Evolutionary conservation across 495 filamentous ascomycete genomes (phyloP).

Genomic region (Penicillium roqueforti): DNA sequence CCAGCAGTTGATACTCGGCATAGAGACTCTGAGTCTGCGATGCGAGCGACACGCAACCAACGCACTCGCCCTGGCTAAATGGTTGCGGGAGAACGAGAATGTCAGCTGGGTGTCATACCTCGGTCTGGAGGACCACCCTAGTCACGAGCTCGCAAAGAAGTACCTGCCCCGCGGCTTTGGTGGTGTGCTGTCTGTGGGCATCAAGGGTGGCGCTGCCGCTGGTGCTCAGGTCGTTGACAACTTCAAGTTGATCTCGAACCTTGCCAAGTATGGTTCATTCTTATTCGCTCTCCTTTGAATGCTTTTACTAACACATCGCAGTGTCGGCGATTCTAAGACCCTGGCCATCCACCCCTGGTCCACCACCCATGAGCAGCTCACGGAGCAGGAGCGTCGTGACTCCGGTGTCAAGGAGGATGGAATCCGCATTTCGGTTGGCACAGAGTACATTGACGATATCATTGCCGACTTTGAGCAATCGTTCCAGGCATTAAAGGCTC

Average conservation of each 20-base stretch:
- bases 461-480: constrained; percentile 94
- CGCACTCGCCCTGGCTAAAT: constrained; percentile 72
- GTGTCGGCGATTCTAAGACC: constrained; percentile 72
- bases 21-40: constrained; percentile 86
- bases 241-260: constrained; percentile 91
- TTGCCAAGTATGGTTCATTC: constrained; percentile 62
- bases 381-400: constrained; percentile 71
- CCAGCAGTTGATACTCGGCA: constrained; percentile 85
- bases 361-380: constrained; percentile 93
- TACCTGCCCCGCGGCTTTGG: constrained; percentile 87
- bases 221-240: constrained; percentile 87
- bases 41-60: constrained; percentile 87
- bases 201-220: constrained; percentile 79
- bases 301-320: constrained; percentile 22
- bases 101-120: constrained; percentile 95
- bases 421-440: constrained; percentile 95
- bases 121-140: constrained; percentile 76
- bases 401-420: constrained; percentile 89
- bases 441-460: constrained; percentile 97
- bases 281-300: background rate
- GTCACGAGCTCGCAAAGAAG: constrained; percentile 79
- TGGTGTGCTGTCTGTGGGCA: constrained; percentile 87
- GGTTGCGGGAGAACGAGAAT: constrained; percentile 77
- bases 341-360: constrained; percentile 95
- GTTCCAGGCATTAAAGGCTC: constrained; percentile 56